Evolutionary conservation across 2,329 filamentous ascomycete species (phyloP).

Genomic region (Verticillium zaregamsianum): DNA sequence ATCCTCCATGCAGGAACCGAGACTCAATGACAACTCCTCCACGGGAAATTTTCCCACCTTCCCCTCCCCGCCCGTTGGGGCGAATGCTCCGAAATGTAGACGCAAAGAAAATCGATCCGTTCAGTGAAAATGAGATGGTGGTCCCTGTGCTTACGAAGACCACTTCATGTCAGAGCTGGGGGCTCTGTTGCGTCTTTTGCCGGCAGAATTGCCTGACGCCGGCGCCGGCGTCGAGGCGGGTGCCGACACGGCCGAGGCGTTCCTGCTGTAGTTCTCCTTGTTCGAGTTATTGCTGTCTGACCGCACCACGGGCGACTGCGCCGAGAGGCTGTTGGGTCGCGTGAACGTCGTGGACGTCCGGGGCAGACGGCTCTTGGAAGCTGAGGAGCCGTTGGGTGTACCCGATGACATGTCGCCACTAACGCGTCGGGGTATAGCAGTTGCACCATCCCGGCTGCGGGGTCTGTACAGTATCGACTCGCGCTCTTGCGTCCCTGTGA

Average conservation of each 20-base stretch:
- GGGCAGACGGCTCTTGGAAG: conserved; percentile 32
- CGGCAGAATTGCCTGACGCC: conserved; percentile 5
- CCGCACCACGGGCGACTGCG: conserved; percentile 13
- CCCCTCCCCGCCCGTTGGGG: background rate
- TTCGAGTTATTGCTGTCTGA: conserved; percentile 35
- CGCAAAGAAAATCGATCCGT: conserved; percentile 4
- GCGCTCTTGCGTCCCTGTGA: conserved; percentile 33
- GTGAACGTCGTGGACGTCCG: conserved; percentile 28
- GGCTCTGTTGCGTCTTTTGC: conserved; percentile 12
- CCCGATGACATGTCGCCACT: conserved; percentile 29
- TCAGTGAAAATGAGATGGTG: background rate
- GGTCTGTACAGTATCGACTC: conserved; percentile 37
- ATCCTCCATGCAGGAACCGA: background rate
- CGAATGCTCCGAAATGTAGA: conserved; percentile 6
- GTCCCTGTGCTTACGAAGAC: background rate
- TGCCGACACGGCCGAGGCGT: conserved; percentile 10
- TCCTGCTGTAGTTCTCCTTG: conserved; percentile 29
- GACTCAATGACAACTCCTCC: background rate
- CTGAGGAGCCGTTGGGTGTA: conserved; percentile 7
- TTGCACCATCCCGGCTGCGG: conserved; percentile 34
- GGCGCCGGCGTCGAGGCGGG: conserved; percentile 10
- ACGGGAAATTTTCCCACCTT: background rate
- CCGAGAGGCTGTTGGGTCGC: conserved; percentile 16
- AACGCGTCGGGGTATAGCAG: conserved; percentile 37
- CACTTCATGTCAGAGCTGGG: conserved; percentile 15